phyloP scores from a whole-genome alignment of 371 early-diverging fungal genomes.

The Mucor indicus region DNA sequence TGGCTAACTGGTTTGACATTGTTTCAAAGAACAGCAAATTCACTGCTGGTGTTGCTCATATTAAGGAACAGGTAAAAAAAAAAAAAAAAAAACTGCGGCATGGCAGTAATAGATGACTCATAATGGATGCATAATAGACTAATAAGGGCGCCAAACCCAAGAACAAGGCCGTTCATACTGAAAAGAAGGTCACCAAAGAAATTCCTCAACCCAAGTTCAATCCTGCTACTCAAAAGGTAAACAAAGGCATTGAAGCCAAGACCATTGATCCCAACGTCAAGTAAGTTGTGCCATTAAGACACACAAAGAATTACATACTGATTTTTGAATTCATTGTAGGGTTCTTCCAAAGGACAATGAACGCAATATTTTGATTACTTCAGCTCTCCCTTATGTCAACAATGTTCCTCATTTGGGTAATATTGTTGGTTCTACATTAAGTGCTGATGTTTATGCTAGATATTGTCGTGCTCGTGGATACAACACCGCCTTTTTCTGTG shows the following conservation, averaged over 20 bases:
- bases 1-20: constrained; percentile 29
- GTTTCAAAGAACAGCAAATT: constrained; percentile 27
- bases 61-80: constrained; percentile 23
- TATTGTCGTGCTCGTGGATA: constrained; percentile 91
- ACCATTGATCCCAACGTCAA: constrained; percentile 15
- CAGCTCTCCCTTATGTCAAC: constrained; percentile 99
- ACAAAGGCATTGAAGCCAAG: constrained; percentile 13
- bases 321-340: constrained; percentile 18
- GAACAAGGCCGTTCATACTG: constrained; percentile 26
- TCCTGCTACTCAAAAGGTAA: constrained; percentile 38
- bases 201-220: constrained; percentile 25
- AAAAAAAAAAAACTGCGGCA: constrained; percentile 1
- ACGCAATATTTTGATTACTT: constrained; percentile 94
- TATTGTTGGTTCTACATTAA: constrained; percentile 97
- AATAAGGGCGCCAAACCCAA: constrained; percentile 33
- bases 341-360: constrained; percentile 62
- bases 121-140: constrained; percentile 4
- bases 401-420: constrained; percentile 99
- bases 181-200: constrained; percentile 24
- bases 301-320: not conserved
- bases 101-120: constrained; percentile 9
- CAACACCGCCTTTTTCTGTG: constrained; percentile 95
- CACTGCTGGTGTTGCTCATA: constrained; percentile 23
- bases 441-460: constrained; percentile 97
- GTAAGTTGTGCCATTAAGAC: constrained; percentile 13